Evolutionary conservation across 2,329 filamentous ascomycete genomes (phyloP), one percentile per base, ranked within the genome.

Genomic region (Paecilomyces formosus): DNA sequence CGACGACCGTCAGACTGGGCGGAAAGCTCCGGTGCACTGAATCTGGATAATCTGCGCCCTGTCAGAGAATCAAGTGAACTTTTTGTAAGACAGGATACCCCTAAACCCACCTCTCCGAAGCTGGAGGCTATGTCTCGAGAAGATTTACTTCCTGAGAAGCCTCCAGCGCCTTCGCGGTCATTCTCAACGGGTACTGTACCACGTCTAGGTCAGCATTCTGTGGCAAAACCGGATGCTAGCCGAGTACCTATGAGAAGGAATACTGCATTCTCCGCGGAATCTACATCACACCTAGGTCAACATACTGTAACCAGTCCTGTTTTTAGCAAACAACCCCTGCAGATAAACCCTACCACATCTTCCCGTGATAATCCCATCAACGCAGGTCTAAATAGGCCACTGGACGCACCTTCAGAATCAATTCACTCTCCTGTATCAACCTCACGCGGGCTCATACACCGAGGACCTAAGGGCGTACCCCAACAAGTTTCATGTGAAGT

Each of bases 1-100:
- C 61, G 65, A 60, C 68, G 62, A 8, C 74, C 74, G 8, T 67
- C 68, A 6, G 68, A 75, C 9, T 75, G 70, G 63, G 53, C 64
- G 12, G 39, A n/a, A 21, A 18, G 15, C n/a, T 50, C 64, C 3
- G 59, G 30, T 21, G 30, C 15, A 12, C 35, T 18, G 53, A 60
- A 24, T 50, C 13, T 15, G 18, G 55, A 53, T 18, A 33, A 18
- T 24, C 21, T 50, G 45, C 30, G 50, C 13, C 26, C 50, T 24
- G 7, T 21, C 33, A 35, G 18, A 24, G 15, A 39, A 26, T 45
- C 39, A 18, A 58, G 61, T 50, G 61, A 57, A 31, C 59, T 66
- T 6, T 66, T 66, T 59, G 64, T 67, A 18, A 59, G 61, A 11
- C 62, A 65, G 57, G 62, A 64, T 52, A 60, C 55, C 13, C 30